Conservation (phyloP, 2,329 filamentous ascomycete genomes). For the Sclerotinia minor region DNA sequence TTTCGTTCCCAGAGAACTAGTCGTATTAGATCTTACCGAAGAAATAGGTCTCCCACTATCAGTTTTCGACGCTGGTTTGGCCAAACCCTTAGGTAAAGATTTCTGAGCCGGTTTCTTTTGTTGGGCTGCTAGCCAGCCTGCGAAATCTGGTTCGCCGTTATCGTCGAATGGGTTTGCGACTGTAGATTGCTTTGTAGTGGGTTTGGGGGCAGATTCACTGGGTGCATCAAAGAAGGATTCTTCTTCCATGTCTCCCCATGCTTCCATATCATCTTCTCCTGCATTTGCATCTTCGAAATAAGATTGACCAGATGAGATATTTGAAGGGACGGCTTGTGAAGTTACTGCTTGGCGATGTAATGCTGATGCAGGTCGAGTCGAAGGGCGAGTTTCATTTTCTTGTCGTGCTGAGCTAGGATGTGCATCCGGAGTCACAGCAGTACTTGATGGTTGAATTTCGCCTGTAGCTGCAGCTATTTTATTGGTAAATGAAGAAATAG, state of each 20-base stretch:
- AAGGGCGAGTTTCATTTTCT: constrained; percentile 42
- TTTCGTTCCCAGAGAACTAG: constrained; percentile 41
- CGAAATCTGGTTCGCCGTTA: constrained; percentile 89
- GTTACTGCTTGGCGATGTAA: constrained; percentile 61
- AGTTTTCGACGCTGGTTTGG: constrained; percentile 53
- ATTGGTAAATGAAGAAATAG: constrained; percentile 97
- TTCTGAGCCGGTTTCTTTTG: constrained; percentile 65
- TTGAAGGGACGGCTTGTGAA: constrained; percentile 50
- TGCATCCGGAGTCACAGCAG: constrained; percentile 47
- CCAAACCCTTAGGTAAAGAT: constrained; percentile 78
- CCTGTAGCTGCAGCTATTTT: constrained; percentile 82
- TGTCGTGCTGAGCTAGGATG: constrained; percentile 46
- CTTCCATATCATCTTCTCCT: constrained; percentile 62
- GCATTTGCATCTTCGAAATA: constrained; percentile 58
- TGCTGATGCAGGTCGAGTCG: constrained; percentile 53
- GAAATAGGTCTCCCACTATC: constrained; percentile 38
- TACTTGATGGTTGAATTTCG: constrained; percentile 67
- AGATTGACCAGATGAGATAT: constrained; percentile 50
- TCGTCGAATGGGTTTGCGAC: constrained; percentile 67
- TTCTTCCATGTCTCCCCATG: constrained; percentile 69
- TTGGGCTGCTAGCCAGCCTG: constrained; percentile 89
- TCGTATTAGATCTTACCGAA: constrained; percentile 44
- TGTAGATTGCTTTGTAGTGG: constrained; percentile 38
- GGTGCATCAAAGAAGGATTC: constrained; percentile 50
- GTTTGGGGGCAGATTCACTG: constrained; percentile 29